phyloP scores from a whole-genome alignment of 2,329 filamentous ascomycete genomes.

The Pezicula carpinea region DNA sequence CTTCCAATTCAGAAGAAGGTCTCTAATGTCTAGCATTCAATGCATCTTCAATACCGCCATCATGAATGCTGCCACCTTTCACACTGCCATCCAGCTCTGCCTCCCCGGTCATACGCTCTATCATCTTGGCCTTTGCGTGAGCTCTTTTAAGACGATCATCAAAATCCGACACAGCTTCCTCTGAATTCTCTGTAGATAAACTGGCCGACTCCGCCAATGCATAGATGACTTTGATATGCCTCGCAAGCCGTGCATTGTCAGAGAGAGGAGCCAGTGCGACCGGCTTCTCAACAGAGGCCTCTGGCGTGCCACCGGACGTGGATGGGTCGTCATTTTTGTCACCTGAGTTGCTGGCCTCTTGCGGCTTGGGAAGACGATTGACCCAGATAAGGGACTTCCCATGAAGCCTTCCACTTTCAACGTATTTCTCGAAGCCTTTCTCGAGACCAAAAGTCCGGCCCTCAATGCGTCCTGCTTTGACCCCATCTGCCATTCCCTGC shows the following conservation, averaged over 20 bases:
- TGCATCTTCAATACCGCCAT: conserved; percentile 43
- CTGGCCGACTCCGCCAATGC: conserved; percentile 75
- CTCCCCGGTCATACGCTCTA: conserved; percentile 65
- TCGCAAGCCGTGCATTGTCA: conserved; percentile 62
- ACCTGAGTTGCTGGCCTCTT: background rate
- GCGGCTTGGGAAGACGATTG: conserved; percentile 50
- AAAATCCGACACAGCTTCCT: conserved; percentile 86
- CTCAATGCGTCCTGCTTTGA: conserved; percentile 74
- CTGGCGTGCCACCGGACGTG: background rate
- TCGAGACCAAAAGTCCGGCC: conserved; percentile 87
- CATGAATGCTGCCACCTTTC: conserved; percentile 14
- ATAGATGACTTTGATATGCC: conserved; percentile 71
- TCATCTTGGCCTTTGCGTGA: conserved; percentile 76
- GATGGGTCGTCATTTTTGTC: background rate
- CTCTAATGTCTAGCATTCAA: conserved; percentile 30
- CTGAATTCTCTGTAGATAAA: conserved; percentile 74
- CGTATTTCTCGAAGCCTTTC: conserved; percentile 90
- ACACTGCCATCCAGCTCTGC: conserved; percentile 3
- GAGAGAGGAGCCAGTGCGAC: conserved; percentile 39
- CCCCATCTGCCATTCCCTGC: conserved; percentile 71
- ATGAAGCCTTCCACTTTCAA: conserved; percentile 73
- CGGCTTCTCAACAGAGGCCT: background rate
- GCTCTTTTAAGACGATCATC: conserved; percentile 85
- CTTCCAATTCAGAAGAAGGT: no score
- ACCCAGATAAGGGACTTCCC: conserved; percentile 82